Conservation (phyloP, 768 basidiomycete genomes). For the Mycena olivaceomarginata region DNA sequence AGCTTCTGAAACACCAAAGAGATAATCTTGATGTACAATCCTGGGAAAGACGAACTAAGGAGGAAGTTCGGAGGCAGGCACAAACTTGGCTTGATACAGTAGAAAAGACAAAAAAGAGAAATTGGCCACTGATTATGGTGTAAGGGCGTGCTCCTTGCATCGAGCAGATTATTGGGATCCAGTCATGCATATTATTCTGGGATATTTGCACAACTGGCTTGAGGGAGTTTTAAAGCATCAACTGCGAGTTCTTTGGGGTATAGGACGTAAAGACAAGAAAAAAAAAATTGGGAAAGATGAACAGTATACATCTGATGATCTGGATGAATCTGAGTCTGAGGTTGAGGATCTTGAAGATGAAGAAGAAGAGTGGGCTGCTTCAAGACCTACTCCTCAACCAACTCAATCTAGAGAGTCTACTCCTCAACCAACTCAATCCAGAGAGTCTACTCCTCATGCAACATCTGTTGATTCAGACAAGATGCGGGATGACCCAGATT, state of each 20-base stretch:
- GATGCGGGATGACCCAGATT: not conserved
- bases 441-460: too few species aligned
- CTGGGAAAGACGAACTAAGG: constrained; percentile 11
- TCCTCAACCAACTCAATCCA: too few species aligned
- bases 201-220: too few species aligned
- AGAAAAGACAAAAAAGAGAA: not conserved
- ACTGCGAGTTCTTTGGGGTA: not conserved
- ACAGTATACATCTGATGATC: not conserved
- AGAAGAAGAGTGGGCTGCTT: not conserved
- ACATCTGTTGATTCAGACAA: not conserved
- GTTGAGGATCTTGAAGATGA: not conserved
- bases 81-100: constrained; percentile 18
- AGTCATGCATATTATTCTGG: too few species aligned
- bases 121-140: constrained; percentile 19
- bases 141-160: constrained; percentile 43
- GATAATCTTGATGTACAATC: constrained; percentile 8
- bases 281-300: not conserved
- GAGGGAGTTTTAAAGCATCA: too few species aligned
- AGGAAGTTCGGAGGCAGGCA: constrained; percentile 11
- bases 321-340: not conserved
- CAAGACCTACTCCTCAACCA: too few species aligned
- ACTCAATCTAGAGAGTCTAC: too few species aligned
- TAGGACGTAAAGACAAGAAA: constrained; percentile 31
- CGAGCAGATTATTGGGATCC: constrained; percentile 17
- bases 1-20: not conserved